Evolutionary conservation across 257 asterid genomes (phyloP).

Genomic region (Penstemon eatonii): DNA sequence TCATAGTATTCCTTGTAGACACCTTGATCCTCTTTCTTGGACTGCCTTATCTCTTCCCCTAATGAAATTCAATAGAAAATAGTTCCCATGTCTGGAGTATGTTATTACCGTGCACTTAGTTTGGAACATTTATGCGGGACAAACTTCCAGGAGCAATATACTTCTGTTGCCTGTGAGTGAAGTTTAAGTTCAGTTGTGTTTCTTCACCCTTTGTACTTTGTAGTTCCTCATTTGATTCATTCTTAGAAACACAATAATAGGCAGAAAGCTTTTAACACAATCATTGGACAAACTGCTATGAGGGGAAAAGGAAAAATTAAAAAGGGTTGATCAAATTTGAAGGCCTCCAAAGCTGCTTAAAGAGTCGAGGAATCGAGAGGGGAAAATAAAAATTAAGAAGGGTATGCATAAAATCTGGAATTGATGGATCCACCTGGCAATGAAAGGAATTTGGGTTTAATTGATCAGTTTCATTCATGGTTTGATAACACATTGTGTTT

Average conservation of each 20-base stretch:
- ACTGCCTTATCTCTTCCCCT: conserved; percentile 6
- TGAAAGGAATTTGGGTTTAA: too few species aligned
- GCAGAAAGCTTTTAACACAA: neutral
- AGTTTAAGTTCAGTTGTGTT: neutral
- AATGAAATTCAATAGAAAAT: too few species aligned
- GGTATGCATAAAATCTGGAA: too few species aligned
- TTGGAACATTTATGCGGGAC: neutral
- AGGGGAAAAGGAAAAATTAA: too few species aligned
- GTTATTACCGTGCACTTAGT: neutral
- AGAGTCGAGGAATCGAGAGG: too few species aligned
- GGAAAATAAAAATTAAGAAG: too few species aligned
- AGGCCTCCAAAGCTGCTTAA: too few species aligned
- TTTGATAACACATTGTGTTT: too few species aligned
- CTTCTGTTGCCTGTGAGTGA: neutral
- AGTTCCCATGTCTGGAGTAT: neutral
- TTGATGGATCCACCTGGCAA: too few species aligned
- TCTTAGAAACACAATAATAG: neutral
- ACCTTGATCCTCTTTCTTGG: conserved; percentile 4
- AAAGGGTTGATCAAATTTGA: too few species aligned
- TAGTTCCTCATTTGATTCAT: conserved; percentile 4
- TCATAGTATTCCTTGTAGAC: neutral
- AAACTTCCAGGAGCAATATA: neutral
- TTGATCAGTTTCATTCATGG: too few species aligned
- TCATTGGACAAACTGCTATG: too few species aligned
- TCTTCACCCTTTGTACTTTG: conserved; percentile 6